Evolutionary conservation across 2,329 filamentous ascomycete species (phyloP).

Genomic region (Pezicula rhizophila): DNA sequence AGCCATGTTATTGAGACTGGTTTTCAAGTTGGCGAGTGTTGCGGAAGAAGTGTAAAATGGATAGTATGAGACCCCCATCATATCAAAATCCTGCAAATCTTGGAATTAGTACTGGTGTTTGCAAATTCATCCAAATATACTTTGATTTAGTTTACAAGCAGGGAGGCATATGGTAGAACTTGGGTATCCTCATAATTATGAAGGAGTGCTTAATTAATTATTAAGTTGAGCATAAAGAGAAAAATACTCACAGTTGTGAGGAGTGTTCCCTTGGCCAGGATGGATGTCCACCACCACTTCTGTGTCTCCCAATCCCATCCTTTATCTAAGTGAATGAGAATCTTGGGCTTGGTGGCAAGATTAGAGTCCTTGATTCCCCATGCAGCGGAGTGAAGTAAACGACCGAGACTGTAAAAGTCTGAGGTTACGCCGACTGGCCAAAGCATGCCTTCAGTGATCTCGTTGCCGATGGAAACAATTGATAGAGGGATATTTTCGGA

Average conservation of each 20-base stretch:
- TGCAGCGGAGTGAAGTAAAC: constrained; percentile 57
- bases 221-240: too few species aligned
- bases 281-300: constrained; percentile 53
- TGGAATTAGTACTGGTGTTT: too few species aligned
- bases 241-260: constrained; percentile 20
- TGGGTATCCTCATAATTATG: too few species aligned
- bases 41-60: constrained; percentile 61
- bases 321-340: constrained; percentile 71
- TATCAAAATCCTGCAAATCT: constrained; percentile 50
- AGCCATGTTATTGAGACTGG: constrained; percentile 52
- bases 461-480: constrained; percentile 68
- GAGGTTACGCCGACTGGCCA: constrained; percentile 56
- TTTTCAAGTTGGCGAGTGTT: constrained; percentile 50
- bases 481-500: constrained; percentile 46
- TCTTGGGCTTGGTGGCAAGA: constrained; percentile 52
- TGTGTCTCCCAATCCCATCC: constrained; percentile 68
- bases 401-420: constrained; percentile 54
- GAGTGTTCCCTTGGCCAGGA: constrained; percentile 46
- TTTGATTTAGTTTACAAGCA: too few species aligned
- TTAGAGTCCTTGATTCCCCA: constrained; percentile 59
- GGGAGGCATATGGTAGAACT: too few species aligned
- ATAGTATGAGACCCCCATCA: constrained; percentile 69
- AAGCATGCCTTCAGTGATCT: constrained; percentile 62
- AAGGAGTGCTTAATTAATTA: too few species aligned
- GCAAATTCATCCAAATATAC: too few species aligned